Evolutionary conservation across 805 yeast species (phyloP).

Genomic region (Saturnispora serradocipensis): DNA sequence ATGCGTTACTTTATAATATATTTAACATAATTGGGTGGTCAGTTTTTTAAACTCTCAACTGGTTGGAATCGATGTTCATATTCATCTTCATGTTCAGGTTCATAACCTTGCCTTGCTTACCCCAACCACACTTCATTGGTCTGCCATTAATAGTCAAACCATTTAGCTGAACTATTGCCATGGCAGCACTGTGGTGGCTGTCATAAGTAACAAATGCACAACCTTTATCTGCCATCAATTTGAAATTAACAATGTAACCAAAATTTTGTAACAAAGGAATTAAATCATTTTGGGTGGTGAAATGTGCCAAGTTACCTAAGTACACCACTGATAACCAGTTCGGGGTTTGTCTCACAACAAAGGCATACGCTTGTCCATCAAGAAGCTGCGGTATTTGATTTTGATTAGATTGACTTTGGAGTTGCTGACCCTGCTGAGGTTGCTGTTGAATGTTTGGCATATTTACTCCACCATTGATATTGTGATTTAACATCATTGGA

Average conservation of each 20-base stretch:
- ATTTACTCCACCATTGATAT: not conserved
- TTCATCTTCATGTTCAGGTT: not conserved
- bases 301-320: conserved; percentile 76
- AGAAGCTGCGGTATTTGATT: conserved; percentile 8
- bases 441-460: not conserved
- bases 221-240: conserved; percentile 71
- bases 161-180: conserved; percentile 70
- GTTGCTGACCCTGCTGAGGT: not conserved
- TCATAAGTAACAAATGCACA: conserved; percentile 87
- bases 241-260: conserved; percentile 76
- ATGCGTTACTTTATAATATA: conserved; percentile 1
- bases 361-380: conserved; percentile 41
- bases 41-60: not conserved
- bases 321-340: conserved; percentile 81
- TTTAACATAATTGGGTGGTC: not conserved
- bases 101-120: conserved; percentile 32
- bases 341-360: conserved; percentile 70
- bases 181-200: conserved; percentile 80
- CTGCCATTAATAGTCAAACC: conserved; percentile 71
- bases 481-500: conserved; percentile 2
- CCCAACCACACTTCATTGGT: conserved; percentile 82
- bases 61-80: not conserved
- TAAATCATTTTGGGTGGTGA: conserved; percentile 62
- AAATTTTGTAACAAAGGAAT: conserved; percentile 67
- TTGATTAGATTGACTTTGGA: not conserved